Evolutionary conservation across 2,329 filamentous ascomycete genomes (phyloP).

Genomic region (Venturia carpophila): DNA sequence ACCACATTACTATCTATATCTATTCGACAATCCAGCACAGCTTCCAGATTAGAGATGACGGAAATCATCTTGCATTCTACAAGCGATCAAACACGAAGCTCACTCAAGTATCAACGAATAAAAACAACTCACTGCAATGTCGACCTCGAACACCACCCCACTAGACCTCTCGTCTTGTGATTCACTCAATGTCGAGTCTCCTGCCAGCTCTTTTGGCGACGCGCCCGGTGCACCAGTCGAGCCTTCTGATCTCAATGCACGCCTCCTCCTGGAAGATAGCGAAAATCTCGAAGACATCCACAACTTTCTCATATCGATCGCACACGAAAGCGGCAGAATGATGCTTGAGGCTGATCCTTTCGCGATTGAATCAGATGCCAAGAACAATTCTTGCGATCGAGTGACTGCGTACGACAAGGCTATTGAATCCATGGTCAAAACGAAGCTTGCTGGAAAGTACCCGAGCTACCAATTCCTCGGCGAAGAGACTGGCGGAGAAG

Average conservation of each 20-base stretch:
- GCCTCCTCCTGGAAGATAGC: neutral
- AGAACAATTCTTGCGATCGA: constrained; percentile 41
- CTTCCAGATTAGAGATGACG: neutral
- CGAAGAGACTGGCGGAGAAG: constrained; percentile 30
- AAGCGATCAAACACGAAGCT: neutral
- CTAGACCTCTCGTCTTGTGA: neutral
- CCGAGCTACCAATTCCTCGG: constrained; percentile 38
- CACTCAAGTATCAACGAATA: neutral
- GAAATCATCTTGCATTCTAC: neutral
- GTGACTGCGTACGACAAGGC: constrained; percentile 49
- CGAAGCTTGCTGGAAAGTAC: constrained; percentile 36
- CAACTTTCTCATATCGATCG: constrained; percentile 21
- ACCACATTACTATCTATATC: neutral
- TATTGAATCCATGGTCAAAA: constrained; percentile 44
- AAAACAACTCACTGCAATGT: neutral
- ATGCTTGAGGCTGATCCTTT: constrained; percentile 29
- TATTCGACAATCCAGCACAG: neutral
- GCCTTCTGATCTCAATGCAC: neutral
- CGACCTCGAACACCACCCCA: constrained; percentile 8
- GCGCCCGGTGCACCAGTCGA: neutral
- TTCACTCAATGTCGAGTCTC: constrained; percentile 8
- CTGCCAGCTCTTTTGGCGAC: constrained; percentile 7
- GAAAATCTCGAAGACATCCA: constrained; percentile 15
- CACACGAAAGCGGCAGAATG: constrained; percentile 27
- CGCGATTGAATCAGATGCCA: constrained; percentile 25